Evolutionary conservation across 495 filamentous ascomycete species (phyloP).

Genomic region (Sordaria brevicollis): DNA sequence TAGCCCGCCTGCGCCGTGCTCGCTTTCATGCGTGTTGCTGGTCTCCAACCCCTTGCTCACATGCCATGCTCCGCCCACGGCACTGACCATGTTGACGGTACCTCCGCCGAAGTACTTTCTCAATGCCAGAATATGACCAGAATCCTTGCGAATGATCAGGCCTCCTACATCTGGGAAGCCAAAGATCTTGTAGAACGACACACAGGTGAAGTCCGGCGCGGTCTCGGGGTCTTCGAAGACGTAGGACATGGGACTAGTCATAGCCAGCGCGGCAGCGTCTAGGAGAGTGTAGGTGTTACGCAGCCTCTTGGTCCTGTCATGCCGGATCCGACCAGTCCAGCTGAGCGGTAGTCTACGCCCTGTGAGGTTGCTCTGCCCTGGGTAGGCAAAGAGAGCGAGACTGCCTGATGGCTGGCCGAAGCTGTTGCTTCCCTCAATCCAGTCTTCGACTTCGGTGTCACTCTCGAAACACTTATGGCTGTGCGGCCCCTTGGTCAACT

Average conservation of each 20-base stretch:
- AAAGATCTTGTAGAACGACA: conserved; percentile 78
- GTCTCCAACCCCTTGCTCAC: conserved; percentile 41
- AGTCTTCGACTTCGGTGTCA: conserved; percentile 55
- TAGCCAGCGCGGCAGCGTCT: conserved; percentile 63
- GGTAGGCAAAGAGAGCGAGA: conserved; percentile 61
- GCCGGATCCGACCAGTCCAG: conserved; percentile 47
- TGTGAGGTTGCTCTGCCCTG: conserved; percentile 72
- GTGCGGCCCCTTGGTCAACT: conserved; percentile 37
- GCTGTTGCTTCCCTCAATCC: conserved; percentile 38
- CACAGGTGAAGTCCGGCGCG: conserved; percentile 61
- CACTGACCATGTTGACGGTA: conserved; percentile 60
- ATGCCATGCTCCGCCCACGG: conserved; percentile 52
- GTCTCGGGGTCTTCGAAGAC: conserved; percentile 43
- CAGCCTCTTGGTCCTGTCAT: conserved; percentile 14
- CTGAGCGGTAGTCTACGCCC: conserved; percentile 54
- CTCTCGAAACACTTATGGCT: conserved; percentile 47
- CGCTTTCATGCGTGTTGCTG: background rate
- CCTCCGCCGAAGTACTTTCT: conserved; percentile 70
- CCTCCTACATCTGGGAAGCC: conserved; percentile 70
- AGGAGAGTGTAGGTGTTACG: conserved; percentile 53
- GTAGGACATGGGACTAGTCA: conserved; percentile 50
- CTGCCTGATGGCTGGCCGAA: conserved; percentile 12
- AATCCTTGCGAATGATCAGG: conserved; percentile 53
- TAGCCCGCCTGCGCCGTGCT: conserved; percentile 15
- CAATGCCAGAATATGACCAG: conserved; percentile 49